Conservation (phyloP, 495 filamentous ascomycete genomes). For the Chaetomidium leptoderma region DNA sequence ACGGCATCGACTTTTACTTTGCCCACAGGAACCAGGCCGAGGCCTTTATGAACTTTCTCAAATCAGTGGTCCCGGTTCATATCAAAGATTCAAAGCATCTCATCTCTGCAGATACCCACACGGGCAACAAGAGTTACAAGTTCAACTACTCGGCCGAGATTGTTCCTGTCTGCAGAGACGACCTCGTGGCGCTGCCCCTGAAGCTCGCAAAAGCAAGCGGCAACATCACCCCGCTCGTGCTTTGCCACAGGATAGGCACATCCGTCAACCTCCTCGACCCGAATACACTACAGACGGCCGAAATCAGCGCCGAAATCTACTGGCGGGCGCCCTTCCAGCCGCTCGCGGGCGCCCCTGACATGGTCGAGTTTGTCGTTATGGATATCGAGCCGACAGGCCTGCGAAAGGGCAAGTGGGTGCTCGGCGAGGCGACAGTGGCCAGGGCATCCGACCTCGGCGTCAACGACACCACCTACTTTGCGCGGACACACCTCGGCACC, state of each 20-base stretch:
- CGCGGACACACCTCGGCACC: conserved; percentile 82
- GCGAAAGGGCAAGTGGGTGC: conserved; percentile 72
- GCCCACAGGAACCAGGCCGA: conserved; percentile 84
- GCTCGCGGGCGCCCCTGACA: conserved; percentile 76
- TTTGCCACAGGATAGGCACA: conserved; percentile 89
- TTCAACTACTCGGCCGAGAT: conserved; percentile 83
- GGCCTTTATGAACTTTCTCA: conserved; percentile 86
- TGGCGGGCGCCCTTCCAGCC: conserved; percentile 83
- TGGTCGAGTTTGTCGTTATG: conserved; percentile 90
- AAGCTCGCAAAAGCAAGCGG: conserved; percentile 80
- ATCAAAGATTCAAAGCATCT: conserved; percentile 86
- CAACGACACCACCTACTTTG: conserved; percentile 81
- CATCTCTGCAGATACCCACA: conserved; percentile 91
- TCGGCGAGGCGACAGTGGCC: conserved; percentile 83
- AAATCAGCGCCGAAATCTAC: conserved; percentile 73
- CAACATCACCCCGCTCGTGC: conserved; percentile 61
- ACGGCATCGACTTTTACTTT: conserved; percentile 95
- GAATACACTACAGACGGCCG: conserved; percentile 82
- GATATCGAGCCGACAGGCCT: conserved; percentile 81
- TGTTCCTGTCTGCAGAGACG: conserved; percentile 93
- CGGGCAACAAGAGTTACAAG: conserved; percentile 83
- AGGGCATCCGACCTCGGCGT: conserved; percentile 82
- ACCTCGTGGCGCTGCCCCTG: conserved; percentile 85
- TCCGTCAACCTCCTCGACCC: conserved; percentile 86
- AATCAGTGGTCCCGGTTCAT: conserved; percentile 69